phyloP scores from a whole-genome alignment of 31 red algal species.

The Porphyra umbilicalis region DNA sequence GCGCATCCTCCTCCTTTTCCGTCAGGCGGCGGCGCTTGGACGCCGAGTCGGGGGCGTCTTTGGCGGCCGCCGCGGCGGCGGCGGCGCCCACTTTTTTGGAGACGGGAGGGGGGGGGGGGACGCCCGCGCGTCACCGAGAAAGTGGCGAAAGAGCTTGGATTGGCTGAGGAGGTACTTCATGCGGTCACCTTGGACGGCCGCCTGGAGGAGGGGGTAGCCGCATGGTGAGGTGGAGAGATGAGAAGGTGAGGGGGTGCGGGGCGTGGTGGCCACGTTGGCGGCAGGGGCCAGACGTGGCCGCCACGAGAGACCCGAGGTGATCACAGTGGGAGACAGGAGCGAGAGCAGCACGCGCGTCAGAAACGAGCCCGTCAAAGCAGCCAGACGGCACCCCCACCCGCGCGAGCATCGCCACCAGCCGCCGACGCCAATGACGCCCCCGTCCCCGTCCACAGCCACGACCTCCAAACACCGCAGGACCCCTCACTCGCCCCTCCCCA shows the following conservation, averaged over 20 bases:
- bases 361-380: neutral
- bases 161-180: conserved; percentile 87
- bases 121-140: conserved; percentile 57
- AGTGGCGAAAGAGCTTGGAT: conserved; percentile 90
- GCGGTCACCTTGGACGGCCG: conserved; percentile 25
- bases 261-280: no score
- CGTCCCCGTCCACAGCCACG: neutral
- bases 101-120: neutral
- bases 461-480: neutral
- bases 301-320: neutral
- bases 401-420: neutral
- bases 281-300: neutral
- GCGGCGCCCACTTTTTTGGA: conserved; percentile 6
- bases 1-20: conserved; percentile 96
- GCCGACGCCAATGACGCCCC: neutral
- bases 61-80: conserved; percentile 9
- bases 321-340: neutral
- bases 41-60: conserved; percentile 1
- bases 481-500: neutral
- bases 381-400: neutral
- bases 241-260: no score
- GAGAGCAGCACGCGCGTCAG: neutral
- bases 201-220: neutral
- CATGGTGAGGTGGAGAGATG: no score
- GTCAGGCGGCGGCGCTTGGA: conserved; percentile 80